Percentiles rank a stretch among this genome's conserved stretches.
Evolutionary conservation across 345 rosid genomes (phyloP).

Genomic region (Citrus maxima): DNA sequence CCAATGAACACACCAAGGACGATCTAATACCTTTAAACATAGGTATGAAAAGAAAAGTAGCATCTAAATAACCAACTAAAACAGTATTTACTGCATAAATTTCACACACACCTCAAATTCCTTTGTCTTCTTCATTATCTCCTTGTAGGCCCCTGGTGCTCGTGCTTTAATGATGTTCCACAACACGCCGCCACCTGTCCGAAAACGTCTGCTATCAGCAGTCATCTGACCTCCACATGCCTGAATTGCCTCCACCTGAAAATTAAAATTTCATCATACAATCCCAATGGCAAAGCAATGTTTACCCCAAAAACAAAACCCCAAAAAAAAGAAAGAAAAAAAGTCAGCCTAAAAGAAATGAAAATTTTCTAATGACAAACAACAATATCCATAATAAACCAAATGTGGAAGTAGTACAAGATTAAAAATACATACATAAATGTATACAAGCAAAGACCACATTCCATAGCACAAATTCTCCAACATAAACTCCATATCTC

Average conservation of each 20-base stretch:
- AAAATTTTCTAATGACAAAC: not conserved
- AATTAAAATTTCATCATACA: conserved; percentile 19
- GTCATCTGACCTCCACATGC: conserved; percentile 96
- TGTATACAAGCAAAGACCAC: not conserved
- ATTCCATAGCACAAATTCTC: too few species aligned
- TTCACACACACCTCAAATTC: conserved; percentile 74
- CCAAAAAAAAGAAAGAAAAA: not conserved
- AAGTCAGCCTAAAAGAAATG: not conserved
- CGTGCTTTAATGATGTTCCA: conserved; percentile 85
- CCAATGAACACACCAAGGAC: not conserved
- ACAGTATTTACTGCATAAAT: not conserved
- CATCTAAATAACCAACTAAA: not conserved
- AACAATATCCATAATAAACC: too few species aligned
- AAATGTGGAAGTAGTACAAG: not conserved
- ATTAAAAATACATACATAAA: too few species aligned
- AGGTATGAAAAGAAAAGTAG: not conserved
- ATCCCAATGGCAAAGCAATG: not conserved
- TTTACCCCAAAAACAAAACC: not conserved
- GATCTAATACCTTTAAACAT: not conserved
- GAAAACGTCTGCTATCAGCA: conserved; percentile 71
- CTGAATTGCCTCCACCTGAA: conserved; percentile 81
- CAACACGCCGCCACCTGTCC: conserved; percentile 83
- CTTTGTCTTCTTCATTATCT: conserved; percentile 80
- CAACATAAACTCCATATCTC: not conserved
- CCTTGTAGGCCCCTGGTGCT: conserved; percentile 65